phyloP scores from a whole-genome alignment of 2,329 filamentous ascomycete species.

The Hymenotorrendiella dingleyae region DNA sequence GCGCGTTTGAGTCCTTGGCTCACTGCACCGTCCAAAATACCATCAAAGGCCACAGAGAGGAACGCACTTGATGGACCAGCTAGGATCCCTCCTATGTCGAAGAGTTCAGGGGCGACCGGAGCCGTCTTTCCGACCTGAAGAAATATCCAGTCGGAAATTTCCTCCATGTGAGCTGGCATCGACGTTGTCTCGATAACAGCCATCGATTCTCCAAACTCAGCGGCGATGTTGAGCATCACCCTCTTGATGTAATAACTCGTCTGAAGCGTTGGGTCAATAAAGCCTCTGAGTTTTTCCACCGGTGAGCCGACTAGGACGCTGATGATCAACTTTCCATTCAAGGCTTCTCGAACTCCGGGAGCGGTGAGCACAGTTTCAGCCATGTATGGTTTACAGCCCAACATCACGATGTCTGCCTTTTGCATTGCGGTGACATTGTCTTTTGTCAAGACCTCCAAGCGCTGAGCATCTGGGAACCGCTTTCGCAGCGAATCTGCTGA shows the following conservation, averaged over 20 bases:
- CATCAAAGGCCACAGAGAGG: constrained; percentile 69
- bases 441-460: constrained; percentile 27
- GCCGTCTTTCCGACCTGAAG: constrained; percentile 65
- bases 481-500: constrained; percentile 32
- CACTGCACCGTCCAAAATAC: constrained; percentile 70
- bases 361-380: constrained; percentile 61
- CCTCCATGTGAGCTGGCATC: constrained; percentile 47
- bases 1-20: constrained; percentile 69
- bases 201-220: constrained; percentile 73
- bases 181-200: constrained; percentile 56
- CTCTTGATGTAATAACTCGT: constrained; percentile 55
- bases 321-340: constrained; percentile 75
- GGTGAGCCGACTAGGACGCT: constrained; percentile 76
- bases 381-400: constrained; percentile 78
- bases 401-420: constrained; percentile 67
- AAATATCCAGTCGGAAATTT: constrained; percentile 71
- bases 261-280: constrained; percentile 41
- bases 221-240: constrained; percentile 81
- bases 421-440: constrained; percentile 65
- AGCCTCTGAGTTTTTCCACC: constrained; percentile 58
- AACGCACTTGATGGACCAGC: constrained; percentile 73
- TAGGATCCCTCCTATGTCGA: constrained; percentile 69
- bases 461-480: constrained; percentile 29
- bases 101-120: constrained; percentile 57
- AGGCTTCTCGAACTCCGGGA: constrained; percentile 63